A percentile compares a stretch with the other conserved stretches of the same genome.
These are phyloP conservation scores for Cyberlindnera xylosilytica DNA, from an alignment of 805 yeast species.

Conservation along the genomic window DNA sequence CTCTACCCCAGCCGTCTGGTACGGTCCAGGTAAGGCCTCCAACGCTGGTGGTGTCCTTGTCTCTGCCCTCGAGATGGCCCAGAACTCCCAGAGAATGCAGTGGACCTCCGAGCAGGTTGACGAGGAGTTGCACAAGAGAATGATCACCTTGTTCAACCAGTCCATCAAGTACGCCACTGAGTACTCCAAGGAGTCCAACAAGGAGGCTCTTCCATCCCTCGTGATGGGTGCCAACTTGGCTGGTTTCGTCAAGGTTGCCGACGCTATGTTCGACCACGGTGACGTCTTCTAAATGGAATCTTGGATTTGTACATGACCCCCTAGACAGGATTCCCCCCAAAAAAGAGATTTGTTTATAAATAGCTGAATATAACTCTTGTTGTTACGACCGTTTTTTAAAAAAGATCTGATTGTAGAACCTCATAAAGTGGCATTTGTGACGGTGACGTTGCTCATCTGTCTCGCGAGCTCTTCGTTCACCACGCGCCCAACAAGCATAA, in stretches of 20 bases:
- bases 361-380: neutral
- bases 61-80: conserved; percentile 99
- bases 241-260: conserved; percentile 97
- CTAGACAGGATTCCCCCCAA: neutral
- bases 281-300: conserved; percentile 51
- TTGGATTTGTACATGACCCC: too few species aligned
- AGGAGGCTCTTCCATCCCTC: conserved; percentile 80
- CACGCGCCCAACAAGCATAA: conserved; percentile 10
- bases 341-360: neutral
- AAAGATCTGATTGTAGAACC: too few species aligned
- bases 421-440: too few species aligned
- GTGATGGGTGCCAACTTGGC: conserved; percentile 99
- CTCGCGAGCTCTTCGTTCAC: conserved; percentile 6
- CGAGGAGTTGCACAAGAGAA: conserved; percentile 82
- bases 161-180: conserved; percentile 84
- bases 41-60: conserved; percentile 99
- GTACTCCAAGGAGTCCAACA: conserved; percentile 67
- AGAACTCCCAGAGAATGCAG: conserved; percentile 88
- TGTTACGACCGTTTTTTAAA: conserved; percentile 1
- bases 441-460: conserved; percentile 1
- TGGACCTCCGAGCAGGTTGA: conserved; percentile 96
- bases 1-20: conserved; percentile 72
- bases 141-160: conserved; percentile 89
- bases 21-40: conserved; percentile 99
- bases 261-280: conserved; percentile 98